phyloP scores from a whole-genome alignment of 768 basidiomycete genomes.

The Rubroboletus satanas region DNA sequence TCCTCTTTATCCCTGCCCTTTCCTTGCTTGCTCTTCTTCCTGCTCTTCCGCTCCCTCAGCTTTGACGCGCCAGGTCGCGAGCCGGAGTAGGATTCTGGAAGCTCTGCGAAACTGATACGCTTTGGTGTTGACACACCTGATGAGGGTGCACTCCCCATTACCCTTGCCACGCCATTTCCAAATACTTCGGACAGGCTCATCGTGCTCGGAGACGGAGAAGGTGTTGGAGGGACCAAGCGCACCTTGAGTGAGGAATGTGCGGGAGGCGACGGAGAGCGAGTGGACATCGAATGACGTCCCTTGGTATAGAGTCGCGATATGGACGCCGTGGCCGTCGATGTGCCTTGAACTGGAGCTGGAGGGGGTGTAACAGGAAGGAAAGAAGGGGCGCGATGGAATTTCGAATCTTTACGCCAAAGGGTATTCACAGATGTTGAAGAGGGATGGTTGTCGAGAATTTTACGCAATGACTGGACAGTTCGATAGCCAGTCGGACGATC shows the following conservation, averaged over 20 bases:
- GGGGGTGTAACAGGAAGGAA: slow-evolving; percentile 41
- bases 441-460: slow-evolving; percentile 55
- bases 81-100: slow-evolving; percentile 62
- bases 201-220: slow-evolving; percentile 34
- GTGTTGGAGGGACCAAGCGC: slow-evolving; percentile 35
- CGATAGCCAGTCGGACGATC: slow-evolving; percentile 51
- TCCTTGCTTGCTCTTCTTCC: slow-evolving; percentile 34
- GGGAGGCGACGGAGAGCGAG: slow-evolving; percentile 60
- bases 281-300: slow-evolving; percentile 53
- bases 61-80: slow-evolving; percentile 33
- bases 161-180: slow-evolving; percentile 28
- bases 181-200: slow-evolving; percentile 26
- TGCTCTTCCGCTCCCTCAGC: slow-evolving; percentile 30
- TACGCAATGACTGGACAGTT: slow-evolving; percentile 63
- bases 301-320: slow-evolving; percentile 75
- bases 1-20: slow-evolving; percentile 31
- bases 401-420: slow-evolving; percentile 9
- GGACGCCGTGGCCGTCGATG: slow-evolving; percentile 73
- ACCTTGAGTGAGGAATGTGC: slow-evolving; percentile 45
- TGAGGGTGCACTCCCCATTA: slow-evolving; percentile 39
- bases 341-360: slow-evolving; percentile 53
- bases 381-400: slow-evolving; percentile 15
- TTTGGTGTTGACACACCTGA: slow-evolving; percentile 62
- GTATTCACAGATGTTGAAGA: slow-evolving; percentile 33
- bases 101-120: slow-evolving; percentile 73